Conservation (phyloP, 2,329 filamentous ascomycete genomes). For the Monilinia aucupariae region DNA sequence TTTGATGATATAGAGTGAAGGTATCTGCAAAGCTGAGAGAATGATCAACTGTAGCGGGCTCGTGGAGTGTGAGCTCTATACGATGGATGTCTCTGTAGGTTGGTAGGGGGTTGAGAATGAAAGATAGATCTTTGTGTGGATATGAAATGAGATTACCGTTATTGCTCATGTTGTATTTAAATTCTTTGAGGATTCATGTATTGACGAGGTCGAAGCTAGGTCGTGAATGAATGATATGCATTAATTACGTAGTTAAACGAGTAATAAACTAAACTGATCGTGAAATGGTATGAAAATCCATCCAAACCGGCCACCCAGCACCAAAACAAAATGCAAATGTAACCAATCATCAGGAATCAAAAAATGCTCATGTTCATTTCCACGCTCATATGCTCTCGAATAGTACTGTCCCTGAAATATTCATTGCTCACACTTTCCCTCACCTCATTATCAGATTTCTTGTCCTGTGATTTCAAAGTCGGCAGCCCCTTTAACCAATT, state of each 20-base stretch:
- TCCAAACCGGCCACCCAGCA: conserved; percentile 1
- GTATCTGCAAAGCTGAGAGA: too few species aligned
- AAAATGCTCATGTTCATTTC: not conserved
- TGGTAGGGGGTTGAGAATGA: too few species aligned
- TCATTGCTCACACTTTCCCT: not conserved
- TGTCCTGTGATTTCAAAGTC: not conserved
- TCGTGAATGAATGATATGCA: not conserved
- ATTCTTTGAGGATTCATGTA: not conserved
- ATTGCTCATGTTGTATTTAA: not conserved
- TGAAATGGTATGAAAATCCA: conserved; percentile 2
- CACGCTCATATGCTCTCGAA: not conserved
- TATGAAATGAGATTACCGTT: too few species aligned
- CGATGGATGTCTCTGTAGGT: too few species aligned
- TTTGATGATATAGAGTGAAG: too few species aligned
- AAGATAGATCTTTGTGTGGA: too few species aligned
- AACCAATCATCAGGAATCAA: not conserved
- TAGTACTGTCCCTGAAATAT: not conserved
- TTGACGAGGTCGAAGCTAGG: not conserved
- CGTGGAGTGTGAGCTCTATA: too few species aligned
- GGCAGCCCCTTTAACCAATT: conserved; percentile 50
- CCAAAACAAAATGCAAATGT: conserved; percentile 2
- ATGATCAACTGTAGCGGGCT: too few species aligned
- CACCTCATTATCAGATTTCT: not conserved
- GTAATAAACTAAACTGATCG: not conserved
- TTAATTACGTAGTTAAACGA: not conserved